Conservation (phyloP, 2,329 filamentous ascomycete genomes). For the Ramularia endophylla region DNA sequence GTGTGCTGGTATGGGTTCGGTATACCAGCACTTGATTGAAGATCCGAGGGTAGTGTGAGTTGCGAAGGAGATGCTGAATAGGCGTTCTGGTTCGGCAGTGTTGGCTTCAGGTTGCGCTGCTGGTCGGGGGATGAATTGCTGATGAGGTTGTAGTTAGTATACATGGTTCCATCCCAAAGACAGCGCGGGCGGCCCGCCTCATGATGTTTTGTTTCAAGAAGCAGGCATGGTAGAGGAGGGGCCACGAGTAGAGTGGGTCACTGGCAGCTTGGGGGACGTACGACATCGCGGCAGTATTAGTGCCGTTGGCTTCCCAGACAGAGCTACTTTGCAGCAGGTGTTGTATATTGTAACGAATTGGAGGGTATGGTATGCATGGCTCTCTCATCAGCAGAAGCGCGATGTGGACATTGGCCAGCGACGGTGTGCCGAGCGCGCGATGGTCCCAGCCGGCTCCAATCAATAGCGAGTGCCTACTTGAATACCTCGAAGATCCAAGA, state of each 20-base stretch:
- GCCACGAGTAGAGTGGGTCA: constrained; percentile 7
- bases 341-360: constrained; percentile 13
- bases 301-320: constrained; percentile 13
- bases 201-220: too few relatives aligned
- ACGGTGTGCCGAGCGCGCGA: constrained; percentile 8
- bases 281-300: constrained; percentile 24
- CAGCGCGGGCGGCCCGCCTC: constrained; percentile 3
- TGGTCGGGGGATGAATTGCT: constrained; percentile 37
- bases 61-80: constrained; percentile 36
- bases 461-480: too few relatives aligned
- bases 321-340: constrained; percentile 17
- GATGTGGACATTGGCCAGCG: constrained; percentile 21
- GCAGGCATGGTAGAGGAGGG: constrained; percentile 3
- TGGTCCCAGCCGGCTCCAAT: constrained; percentile 3
- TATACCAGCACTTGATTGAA: constrained; percentile 18
- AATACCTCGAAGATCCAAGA: too few relatives aligned
- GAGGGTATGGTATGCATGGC: constrained; percentile 24
- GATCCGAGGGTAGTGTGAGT: constrained; percentile 29
- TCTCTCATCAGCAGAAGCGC: constrained; percentile 15
- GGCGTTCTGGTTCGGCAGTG: constrained; percentile 23
- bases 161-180: constrained; percentile 11
- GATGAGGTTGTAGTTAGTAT: constrained; percentile 17
- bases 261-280: constrained; percentile 18
- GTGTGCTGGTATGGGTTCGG: constrained; percentile 26
- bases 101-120: constrained; percentile 41